A percentile compares a stretch with the other conserved stretches of the same genome.
These are phyloP conservation scores for Globisporangium abappressorium DNA, from an alignment of 352 stramenopile species.

Conservation along the genomic window DNA sequence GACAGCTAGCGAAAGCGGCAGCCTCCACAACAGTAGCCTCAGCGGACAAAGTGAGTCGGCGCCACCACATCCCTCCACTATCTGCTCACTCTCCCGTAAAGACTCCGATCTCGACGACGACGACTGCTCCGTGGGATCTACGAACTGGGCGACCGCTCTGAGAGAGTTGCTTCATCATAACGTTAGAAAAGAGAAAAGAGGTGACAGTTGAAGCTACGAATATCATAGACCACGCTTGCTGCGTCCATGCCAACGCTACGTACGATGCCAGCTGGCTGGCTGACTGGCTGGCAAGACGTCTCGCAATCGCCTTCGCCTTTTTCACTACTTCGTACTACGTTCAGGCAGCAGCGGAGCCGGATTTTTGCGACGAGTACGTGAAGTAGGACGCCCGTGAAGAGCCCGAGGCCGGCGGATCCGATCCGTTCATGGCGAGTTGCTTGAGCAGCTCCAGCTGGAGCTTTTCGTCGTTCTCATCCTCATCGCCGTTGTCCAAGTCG, in stretches of 20 bases:
- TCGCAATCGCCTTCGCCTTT: background rate
- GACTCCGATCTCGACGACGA: background rate
- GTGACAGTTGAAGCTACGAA: too few species aligned
- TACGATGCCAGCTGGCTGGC: too few species aligned
- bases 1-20: background rate
- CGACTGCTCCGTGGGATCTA: conserved; percentile 10
- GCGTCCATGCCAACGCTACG: too few species aligned
- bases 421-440: background rate
- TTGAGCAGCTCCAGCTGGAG: conserved; percentile 8
- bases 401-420: background rate
- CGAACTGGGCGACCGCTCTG: conserved; percentile 8
- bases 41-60: conserved; percentile 7
- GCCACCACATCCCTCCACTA: conserved; percentile 10
- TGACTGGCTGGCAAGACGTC: background rate
- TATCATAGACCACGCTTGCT: too few species aligned
- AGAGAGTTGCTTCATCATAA: too few species aligned
- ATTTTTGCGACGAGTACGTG: conserved; percentile 14
- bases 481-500: conserved; percentile 7
- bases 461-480: background rate
- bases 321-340: background rate
- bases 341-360: conserved; percentile 10
- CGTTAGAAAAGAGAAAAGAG: too few species aligned
- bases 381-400: conserved; percentile 1
- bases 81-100: conserved; percentile 1
- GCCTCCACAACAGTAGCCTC: background rate